phyloP scores from a whole-genome alignment of 208 protist species.

The Acanthamoeba quina region DNA sequence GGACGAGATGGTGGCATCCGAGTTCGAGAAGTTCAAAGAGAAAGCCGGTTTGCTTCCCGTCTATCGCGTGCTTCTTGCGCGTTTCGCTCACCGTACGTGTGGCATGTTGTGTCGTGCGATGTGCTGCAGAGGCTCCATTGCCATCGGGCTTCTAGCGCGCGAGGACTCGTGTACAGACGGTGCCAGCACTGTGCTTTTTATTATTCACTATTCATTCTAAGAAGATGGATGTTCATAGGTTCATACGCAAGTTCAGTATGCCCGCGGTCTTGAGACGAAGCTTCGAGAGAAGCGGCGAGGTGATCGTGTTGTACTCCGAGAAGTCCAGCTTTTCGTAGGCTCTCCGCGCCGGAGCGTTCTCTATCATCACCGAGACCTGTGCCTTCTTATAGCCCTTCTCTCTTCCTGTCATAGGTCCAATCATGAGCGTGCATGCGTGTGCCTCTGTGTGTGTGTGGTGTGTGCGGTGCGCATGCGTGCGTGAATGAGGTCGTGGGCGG shows the following conservation, averaged over 20 bases:
- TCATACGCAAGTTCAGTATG: conserved; percentile 21
- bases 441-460: background rate
- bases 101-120: background rate
- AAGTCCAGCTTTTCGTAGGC: conserved; percentile 41
- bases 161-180: no score
- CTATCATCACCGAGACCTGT: background rate
- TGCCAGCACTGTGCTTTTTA: background rate
- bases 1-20: conserved; percentile 3
- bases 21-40: conserved; percentile 64
- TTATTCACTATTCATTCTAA: no score
- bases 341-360: background rate
- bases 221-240: background rate
- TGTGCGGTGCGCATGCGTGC: background rate
- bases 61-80: background rate
- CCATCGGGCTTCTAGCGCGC: background rate
- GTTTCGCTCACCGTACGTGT: background rate
- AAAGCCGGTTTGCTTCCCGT: conserved; percentile 3
- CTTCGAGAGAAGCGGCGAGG: background rate
- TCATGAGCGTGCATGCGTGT: background rate
- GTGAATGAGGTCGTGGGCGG: background rate
- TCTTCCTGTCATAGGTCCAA: background rate
- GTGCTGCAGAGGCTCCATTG: background rate
- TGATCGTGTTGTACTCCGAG: conserved; percentile 39
- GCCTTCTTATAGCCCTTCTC: conserved; percentile 21
- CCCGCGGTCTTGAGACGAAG: background rate